A percentile compares a stretch with the other conserved stretches of the same genome.
phyloP scores from a whole-genome alignment of 163 green algal genomes.

The Volvox carteri region DNA sequence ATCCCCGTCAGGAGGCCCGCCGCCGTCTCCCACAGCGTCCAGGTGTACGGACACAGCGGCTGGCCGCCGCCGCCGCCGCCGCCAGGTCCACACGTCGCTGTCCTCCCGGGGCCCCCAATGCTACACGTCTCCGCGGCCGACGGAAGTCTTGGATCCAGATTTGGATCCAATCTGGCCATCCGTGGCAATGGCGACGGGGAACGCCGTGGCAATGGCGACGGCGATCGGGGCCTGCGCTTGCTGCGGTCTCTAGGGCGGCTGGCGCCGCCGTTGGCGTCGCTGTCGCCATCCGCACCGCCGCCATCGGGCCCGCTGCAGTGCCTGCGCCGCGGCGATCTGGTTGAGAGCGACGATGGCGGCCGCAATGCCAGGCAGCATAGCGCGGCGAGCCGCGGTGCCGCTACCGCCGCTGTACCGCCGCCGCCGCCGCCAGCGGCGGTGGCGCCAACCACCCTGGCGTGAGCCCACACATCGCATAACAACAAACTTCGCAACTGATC shows the following conservation, averaged over 20 bases:
- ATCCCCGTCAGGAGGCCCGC: background rate
- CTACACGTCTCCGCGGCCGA: no score
- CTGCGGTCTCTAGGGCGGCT: background rate
- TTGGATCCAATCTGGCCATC: no score
- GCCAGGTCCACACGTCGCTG: no score
- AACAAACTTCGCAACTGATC: background rate
- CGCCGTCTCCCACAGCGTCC: conserved; percentile 13
- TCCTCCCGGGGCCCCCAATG: no score
- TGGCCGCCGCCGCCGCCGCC: background rate
- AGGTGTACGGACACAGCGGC: conserved; percentile 17
- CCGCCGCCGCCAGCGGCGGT: background rate
- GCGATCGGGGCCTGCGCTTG: background rate
- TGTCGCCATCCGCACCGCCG: background rate
- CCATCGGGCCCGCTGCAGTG: background rate
- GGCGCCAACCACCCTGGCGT: no score
- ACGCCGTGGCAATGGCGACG: background rate
- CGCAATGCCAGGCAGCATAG: conserved; percentile 7
- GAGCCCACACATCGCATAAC: background rate
- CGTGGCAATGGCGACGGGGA: conserved; percentile 13
- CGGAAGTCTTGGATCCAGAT: no score
- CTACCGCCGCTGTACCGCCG: background rate
- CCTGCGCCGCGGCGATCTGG: no score
- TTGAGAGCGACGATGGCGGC: background rate
- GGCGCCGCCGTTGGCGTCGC: no score
- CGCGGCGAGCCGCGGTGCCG: background rate